Evolutionary conservation across 2,329 filamentous ascomycete species (phyloP).

Genomic region (Xylaria sp.): DNA sequence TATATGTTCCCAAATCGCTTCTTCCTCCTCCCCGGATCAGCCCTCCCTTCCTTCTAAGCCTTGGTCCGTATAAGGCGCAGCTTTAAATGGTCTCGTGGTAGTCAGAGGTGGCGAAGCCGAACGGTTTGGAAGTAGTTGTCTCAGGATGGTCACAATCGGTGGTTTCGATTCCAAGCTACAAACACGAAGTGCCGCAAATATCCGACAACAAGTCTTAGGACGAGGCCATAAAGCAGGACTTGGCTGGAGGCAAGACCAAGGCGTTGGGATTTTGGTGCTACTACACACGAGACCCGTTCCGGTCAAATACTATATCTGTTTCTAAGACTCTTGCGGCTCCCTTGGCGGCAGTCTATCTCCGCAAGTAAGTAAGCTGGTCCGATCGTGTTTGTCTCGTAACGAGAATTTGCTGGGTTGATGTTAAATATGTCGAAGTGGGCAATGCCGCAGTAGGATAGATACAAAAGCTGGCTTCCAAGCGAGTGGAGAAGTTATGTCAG

Average conservation of each 20-base stretch:
- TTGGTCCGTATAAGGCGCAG: conserved; percentile 9
- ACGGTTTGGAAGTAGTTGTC: conserved; percentile 4
- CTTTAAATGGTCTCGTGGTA: conserved; percentile 1
- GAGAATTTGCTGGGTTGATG: conserved; percentile 33
- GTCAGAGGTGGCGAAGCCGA: neutral
- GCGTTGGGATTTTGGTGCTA: conserved; percentile 14
- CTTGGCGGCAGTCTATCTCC: conserved; percentile 14
- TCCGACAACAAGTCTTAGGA: conserved; percentile 12
- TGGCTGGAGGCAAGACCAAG: conserved; percentile 18
- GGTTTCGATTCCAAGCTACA: conserved; percentile 14
- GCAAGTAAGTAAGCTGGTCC: conserved; percentile 12
- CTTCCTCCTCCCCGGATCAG: neutral
- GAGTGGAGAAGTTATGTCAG: conserved; percentile 40
- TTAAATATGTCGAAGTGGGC: conserved; percentile 26
- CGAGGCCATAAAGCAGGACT: conserved; percentile 10
- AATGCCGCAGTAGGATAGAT: conserved; percentile 31
- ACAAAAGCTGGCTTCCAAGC: conserved; percentile 25
- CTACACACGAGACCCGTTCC: conserved; percentile 11
- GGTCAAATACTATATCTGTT: conserved; percentile 13
- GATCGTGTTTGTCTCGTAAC: conserved; percentile 20
- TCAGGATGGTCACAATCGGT: conserved; percentile 10
- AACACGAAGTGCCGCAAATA: conserved; percentile 14
- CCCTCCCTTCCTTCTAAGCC: conserved; percentile 11
- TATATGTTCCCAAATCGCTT: neutral
- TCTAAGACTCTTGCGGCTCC: conserved; percentile 12